phyloP scores from a whole-genome alignment of 2,329 filamentous ascomycete genomes.

The Botrytis medusae region DNA sequence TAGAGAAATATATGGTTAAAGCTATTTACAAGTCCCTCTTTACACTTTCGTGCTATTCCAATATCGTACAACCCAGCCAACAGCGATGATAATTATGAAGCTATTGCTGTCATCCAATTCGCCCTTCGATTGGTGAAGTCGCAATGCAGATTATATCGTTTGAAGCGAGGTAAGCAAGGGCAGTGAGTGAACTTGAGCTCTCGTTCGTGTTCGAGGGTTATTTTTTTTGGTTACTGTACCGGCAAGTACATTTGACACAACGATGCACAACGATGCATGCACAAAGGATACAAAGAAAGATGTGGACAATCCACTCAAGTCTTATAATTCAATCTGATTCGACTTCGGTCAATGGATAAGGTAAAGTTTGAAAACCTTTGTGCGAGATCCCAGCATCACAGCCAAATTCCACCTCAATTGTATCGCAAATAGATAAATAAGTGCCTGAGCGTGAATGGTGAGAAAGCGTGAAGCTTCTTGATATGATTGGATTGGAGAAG shows the following conservation, averaged over 20 bases:
- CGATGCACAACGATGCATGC: background rate
- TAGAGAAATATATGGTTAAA: background rate
- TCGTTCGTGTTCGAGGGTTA: background rate
- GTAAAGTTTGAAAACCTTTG: background rate
- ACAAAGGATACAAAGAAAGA: conserved; percentile 10
- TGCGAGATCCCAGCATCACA: background rate
- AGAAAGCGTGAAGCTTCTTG: background rate
- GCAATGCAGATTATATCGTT: background rate
- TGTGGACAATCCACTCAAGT: background rate
- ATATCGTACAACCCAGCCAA: background rate
- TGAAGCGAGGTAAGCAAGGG: background rate
- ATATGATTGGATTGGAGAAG: conserved; percentile 3
- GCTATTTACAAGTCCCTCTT: background rate
- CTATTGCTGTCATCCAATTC: conserved; percentile 9
- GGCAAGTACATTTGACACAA: background rate
- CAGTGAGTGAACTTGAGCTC: background rate
- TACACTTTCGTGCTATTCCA: conserved; percentile 4
- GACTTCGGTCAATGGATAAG: background rate
- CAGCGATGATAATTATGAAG: background rate
- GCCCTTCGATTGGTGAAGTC: conserved; percentile 10
- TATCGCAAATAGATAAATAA: background rate
- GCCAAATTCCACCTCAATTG: background rate
- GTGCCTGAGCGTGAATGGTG: conserved; percentile 9
- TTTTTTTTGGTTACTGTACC: background rate
- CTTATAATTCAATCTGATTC: background rate